These are phyloP conservation scores for Candida sithepensis DNA, from an alignment of 805 yeast species.

Conservation along the genomic window DNA sequence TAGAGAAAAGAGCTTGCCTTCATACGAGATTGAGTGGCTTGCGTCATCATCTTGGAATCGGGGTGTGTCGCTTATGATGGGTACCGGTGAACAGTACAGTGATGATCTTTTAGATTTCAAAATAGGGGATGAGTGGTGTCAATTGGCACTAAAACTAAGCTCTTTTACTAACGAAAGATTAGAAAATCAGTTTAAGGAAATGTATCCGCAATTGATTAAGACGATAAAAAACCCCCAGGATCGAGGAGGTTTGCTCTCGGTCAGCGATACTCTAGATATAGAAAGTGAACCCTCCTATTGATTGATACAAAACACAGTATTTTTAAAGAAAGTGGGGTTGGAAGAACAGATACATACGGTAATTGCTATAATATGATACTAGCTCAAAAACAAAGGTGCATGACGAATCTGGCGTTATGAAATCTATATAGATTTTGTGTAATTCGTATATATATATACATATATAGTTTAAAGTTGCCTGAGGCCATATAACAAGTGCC, in stretches of 20 bases:
- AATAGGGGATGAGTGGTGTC: constrained; percentile 7
- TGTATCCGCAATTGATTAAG: constrained; percentile 6
- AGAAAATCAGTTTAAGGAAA: constrained; percentile 2
- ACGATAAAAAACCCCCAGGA: neutral
- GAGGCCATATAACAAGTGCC: too few species aligned
- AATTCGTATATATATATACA: too few species aligned
- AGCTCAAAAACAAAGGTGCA: too few species aligned
- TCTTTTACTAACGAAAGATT: constrained; percentile 2
- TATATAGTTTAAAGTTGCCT: too few species aligned
- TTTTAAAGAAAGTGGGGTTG: too few species aligned
- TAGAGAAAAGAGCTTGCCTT: constrained; percentile 8
- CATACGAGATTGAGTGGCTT: constrained; percentile 34
- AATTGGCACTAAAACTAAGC: constrained; percentile 9
- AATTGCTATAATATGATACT: too few species aligned
- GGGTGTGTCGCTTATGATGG: constrained; percentile 30
- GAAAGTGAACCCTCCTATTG: neutral
- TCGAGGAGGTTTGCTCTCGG: neutral
- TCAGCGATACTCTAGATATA: neutral
- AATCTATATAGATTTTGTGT: neutral
- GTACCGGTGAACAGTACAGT: neutral
- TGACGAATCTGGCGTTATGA: too few species aligned
- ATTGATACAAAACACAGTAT: too few species aligned
- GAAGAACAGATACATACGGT: too few species aligned
- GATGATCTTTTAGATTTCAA: neutral
- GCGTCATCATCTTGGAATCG: constrained; percentile 37